These are phyloP conservation scores for Brassica nigra DNA, from an alignment of 345 rosid genomes.

Conservation along the genomic window DNA sequence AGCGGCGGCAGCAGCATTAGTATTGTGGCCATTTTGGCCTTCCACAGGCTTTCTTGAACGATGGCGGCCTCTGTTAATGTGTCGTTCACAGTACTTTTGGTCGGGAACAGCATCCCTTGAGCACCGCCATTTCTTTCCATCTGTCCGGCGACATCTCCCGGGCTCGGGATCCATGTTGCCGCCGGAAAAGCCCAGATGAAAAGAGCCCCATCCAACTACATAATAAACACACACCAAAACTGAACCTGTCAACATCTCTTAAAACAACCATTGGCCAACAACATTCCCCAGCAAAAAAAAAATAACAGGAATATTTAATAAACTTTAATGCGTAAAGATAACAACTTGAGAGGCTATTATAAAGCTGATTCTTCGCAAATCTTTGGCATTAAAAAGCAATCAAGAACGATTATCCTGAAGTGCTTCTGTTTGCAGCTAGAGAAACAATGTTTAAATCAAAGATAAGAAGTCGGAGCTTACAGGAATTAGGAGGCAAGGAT, in stretches of 20 bases:
- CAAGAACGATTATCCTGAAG: neutral
- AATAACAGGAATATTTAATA: slow-evolving; percentile 9
- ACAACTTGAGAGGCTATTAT: neutral
- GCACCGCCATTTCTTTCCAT: slow-evolving; percentile 99
- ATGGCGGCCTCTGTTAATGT: slow-evolving; percentile 97
- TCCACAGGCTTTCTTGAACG: slow-evolving; percentile 99
- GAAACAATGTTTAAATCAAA: neutral
- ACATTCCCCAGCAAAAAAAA: neutral
- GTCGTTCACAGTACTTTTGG: slow-evolving; percentile 95
- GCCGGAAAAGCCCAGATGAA: slow-evolving; percentile 80
- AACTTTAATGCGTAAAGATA: neutral
- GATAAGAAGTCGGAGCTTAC: slow-evolving; percentile 42
- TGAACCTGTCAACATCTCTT: neutral
- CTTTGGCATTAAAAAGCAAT: slow-evolving; percentile 2
- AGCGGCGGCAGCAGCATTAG: slow-evolving; percentile 36
- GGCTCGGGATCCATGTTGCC: slow-evolving; percentile 90
- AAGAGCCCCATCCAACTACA: slow-evolving; percentile 75
- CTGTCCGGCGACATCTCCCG: slow-evolving; percentile 94
- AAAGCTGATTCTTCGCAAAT: slow-evolving; percentile 11
- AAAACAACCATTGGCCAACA: slow-evolving; percentile 4
- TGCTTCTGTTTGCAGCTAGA: neutral
- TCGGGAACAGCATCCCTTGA: slow-evolving; percentile 89
- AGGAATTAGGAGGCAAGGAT: slow-evolving; percentile 51
- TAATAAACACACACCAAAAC: slow-evolving; percentile 8
- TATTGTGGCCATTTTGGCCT: slow-evolving; percentile 81